These are phyloP conservation scores for Trebouxia sp. DNA, from an alignment of 139 green algal species.

Conservation along the genomic window DNA sequence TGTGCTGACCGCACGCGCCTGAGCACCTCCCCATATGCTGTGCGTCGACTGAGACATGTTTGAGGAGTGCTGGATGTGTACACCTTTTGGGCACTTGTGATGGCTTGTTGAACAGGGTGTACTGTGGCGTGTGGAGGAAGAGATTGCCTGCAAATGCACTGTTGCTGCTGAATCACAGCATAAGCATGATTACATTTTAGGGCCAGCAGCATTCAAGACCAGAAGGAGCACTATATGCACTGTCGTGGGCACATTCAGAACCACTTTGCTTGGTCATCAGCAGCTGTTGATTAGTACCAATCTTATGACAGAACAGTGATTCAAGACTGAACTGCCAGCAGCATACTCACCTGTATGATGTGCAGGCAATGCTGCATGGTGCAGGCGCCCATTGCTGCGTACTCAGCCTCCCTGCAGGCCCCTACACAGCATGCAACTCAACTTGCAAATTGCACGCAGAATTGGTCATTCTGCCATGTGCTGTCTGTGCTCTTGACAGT, in stretches of 20 bases:
- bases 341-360: constrained; percentile 1
- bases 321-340: background rate
- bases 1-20: background rate
- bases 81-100: background rate
- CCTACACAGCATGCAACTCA: background rate
- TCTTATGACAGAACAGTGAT: too few species aligned
- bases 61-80: background rate
- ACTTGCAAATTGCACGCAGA: background rate
- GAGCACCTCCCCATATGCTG: constrained; percentile 2
- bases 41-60: background rate
- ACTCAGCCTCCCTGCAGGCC: background rate
- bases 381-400: background rate
- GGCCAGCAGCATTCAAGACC: too few species aligned
- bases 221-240: too few species aligned
- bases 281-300: too few species aligned
- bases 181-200: background rate
- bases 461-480: too few species aligned
- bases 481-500: too few species aligned
- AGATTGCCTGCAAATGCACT: background rate
- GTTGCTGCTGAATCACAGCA: background rate
- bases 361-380: constrained; percentile 11
- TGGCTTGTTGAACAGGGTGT: background rate
- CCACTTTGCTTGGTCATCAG: too few species aligned
- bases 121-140: background rate
- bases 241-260: too few species aligned